phyloP scores from a whole-genome alignment of 768 basidiomycete species.

The Psilocybe tampanensis region DNA sequence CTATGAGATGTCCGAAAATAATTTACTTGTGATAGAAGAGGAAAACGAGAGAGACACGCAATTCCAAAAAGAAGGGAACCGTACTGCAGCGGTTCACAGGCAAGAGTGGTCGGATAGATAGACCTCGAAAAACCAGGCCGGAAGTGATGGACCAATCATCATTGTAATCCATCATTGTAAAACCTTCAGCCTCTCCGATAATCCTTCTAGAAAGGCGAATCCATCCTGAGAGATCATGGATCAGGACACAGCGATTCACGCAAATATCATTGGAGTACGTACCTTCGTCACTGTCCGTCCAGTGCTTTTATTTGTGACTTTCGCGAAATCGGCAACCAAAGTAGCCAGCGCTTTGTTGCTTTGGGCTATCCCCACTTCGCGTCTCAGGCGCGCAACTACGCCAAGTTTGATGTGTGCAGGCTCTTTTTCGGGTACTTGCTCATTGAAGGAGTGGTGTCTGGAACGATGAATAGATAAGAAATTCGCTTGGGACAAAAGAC shows the following conservation, averaged over 20 bases:
- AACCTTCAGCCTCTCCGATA: slow-evolving; percentile 53
- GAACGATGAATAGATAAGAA: slow-evolving; percentile 25
- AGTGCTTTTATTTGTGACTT: slow-evolving; percentile 66
- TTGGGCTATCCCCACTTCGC: slow-evolving; percentile 51
- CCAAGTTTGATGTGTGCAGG: slow-evolving; percentile 59
- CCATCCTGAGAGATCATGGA: slow-evolving; percentile 48
- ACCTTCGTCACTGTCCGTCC: slow-evolving; percentile 77
- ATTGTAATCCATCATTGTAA: slow-evolving; percentile 42
- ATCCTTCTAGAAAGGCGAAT: slow-evolving; percentile 64
- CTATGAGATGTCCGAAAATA: slow-evolving; percentile 10
- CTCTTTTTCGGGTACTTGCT: slow-evolving; percentile 41
- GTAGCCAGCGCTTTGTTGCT: slow-evolving; percentile 59
- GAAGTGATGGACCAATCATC: slow-evolving; percentile 3
- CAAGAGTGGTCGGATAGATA: no score
- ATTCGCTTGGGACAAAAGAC: background rate
- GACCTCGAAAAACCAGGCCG: no score
- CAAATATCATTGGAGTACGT: background rate
- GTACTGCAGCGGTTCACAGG: no score
- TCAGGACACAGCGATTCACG: background rate
- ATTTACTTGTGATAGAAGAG: slow-evolving; percentile 1
- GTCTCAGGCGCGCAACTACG: slow-evolving; percentile 57
- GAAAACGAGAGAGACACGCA: background rate
- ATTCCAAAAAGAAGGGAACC: no score
- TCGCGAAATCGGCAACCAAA: slow-evolving; percentile 72
- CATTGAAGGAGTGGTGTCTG: slow-evolving; percentile 42